phyloP scores from a whole-genome alignment of 2,329 filamentous ascomycete genomes.

The Cladophialophora psammophila region DNA sequence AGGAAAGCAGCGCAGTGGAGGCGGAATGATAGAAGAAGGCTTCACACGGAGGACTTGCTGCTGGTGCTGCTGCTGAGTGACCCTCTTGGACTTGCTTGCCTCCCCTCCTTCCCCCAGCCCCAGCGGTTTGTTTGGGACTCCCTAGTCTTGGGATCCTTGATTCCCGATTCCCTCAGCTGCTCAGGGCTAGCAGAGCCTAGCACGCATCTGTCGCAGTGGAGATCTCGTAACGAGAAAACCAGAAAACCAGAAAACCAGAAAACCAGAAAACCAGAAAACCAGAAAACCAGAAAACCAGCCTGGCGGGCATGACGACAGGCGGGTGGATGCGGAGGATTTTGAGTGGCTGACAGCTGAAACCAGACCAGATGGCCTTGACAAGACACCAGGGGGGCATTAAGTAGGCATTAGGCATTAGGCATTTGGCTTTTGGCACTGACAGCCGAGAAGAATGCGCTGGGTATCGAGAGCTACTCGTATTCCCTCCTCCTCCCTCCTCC shows the following conservation, averaged over 20 bases:
- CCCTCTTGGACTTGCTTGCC: neutral
- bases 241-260: slow-evolving; percentile 12
- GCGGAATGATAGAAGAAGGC: slow-evolving; percentile 8
- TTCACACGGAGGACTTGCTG: neutral
- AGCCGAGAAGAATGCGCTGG: neutral
- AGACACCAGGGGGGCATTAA: too few relatives aligned
- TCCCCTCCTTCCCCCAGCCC: slow-evolving; percentile 8
- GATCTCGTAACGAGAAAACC: slow-evolving; percentile 18
- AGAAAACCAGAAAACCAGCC: slow-evolving; percentile 13
- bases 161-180: neutral
- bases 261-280: too few relatives aligned
- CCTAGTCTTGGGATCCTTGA: neutral
- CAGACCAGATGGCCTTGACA: neutral
- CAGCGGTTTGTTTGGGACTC: slow-evolving; percentile 4
- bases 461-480: neutral
- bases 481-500: neutral
- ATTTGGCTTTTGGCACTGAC: too few relatives aligned
- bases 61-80: slow-evolving; percentile 5
- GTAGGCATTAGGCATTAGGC: too few relatives aligned
- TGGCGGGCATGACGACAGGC: slow-evolving; percentile 13
- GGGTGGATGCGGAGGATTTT: slow-evolving; percentile 13
- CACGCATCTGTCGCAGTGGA: slow-evolving; percentile 16
- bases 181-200: slow-evolving; percentile 13
- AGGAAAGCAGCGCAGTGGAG: slow-evolving; percentile 1
- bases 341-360: slow-evolving; percentile 8